These are phyloP conservation scores for Botrytis galanthina DNA, from an alignment of 2,329 filamentous ascomycete genomes.

Conservation along the genomic window DNA sequence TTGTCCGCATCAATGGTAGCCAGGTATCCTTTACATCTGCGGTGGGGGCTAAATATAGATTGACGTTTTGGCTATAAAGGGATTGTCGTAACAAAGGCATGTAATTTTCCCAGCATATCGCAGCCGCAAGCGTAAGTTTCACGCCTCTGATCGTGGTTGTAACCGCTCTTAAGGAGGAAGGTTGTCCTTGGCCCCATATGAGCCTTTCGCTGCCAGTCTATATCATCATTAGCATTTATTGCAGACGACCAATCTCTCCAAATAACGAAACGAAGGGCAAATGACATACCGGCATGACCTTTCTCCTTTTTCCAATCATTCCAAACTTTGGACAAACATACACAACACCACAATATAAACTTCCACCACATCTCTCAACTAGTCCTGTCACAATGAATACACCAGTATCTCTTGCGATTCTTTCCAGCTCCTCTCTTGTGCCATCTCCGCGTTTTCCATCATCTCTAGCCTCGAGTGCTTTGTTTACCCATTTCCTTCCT, in stretches of 20 bases:
- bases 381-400: conserved; percentile 79
- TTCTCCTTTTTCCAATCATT: conserved; percentile 78
- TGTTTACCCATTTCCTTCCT: conserved; percentile 69
- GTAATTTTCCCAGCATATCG: conserved; percentile 96
- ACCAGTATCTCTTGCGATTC: conserved; percentile 70
- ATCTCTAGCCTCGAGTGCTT: conserved; percentile 52
- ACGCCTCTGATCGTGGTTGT: conserved; percentile 76
- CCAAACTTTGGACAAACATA: conserved; percentile 77
- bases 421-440: conserved; percentile 76
- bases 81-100: conserved; percentile 85
- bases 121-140: conserved; percentile 75
- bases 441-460: conserved; percentile 63
- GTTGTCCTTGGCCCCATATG: conserved; percentile 84
- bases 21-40: conserved; percentile 83
- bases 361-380: conserved; percentile 78
- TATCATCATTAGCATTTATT: conserved; percentile 18
- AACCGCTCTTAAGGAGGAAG: conserved; percentile 75
- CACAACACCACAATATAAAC: conserved; percentile 77
- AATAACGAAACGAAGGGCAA: neutral
- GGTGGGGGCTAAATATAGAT: conserved; percentile 86
- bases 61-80: conserved; percentile 87
- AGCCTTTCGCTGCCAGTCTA: conserved; percentile 75
- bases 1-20: conserved; percentile 76
- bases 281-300: conserved; percentile 77
- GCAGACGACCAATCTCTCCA: neutral